These are phyloP conservation scores for Talaromyces proteolyticus DNA, from an alignment of 495 filamentous ascomycete species.

Conservation along the genomic window DNA sequence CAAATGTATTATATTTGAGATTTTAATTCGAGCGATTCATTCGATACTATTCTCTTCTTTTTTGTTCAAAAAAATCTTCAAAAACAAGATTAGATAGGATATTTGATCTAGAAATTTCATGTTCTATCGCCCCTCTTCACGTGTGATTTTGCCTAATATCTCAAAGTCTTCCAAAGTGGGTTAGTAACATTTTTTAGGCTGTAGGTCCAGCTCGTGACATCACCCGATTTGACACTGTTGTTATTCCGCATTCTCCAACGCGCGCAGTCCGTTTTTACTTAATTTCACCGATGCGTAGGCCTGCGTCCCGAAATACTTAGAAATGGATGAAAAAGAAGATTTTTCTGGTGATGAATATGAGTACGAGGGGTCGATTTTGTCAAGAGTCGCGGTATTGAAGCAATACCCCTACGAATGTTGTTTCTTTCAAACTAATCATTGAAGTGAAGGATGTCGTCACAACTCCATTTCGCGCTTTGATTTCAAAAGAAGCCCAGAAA, in stretches of 20 bases:
- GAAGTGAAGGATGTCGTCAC: conserved; percentile 21
- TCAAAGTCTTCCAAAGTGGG: not conserved
- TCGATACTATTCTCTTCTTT: too few relatives aligned
- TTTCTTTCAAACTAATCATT: conserved; percentile 4
- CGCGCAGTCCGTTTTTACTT: not conserved
- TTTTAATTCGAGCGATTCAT: too few relatives aligned
- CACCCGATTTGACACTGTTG: too few relatives aligned
- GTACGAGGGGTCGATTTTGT: conserved; percentile 6
- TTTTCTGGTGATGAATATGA: conserved; percentile 17
- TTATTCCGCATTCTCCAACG: not conserved
- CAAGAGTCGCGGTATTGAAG: conserved; percentile 12
- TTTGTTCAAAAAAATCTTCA: too few relatives aligned
- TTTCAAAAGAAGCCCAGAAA: conserved; percentile 61
- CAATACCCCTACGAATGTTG: not conserved
- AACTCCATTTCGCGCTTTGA: conserved; percentile 36
- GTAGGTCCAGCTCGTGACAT: not conserved
- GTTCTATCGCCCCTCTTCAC: too few relatives aligned
- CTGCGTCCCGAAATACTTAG: too few relatives aligned
- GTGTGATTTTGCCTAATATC: too few relatives aligned
- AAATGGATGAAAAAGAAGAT: conserved; percentile 27
- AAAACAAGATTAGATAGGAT: too few relatives aligned
- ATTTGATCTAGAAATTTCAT: too few relatives aligned
- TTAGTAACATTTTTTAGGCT: not conserved
- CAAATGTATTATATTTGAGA: conserved; percentile 7
- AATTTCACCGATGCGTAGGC: too few relatives aligned